Conservation (phyloP, 1,284 basidiomycete genomes). For the Cryptococcus hybrid region DNA sequence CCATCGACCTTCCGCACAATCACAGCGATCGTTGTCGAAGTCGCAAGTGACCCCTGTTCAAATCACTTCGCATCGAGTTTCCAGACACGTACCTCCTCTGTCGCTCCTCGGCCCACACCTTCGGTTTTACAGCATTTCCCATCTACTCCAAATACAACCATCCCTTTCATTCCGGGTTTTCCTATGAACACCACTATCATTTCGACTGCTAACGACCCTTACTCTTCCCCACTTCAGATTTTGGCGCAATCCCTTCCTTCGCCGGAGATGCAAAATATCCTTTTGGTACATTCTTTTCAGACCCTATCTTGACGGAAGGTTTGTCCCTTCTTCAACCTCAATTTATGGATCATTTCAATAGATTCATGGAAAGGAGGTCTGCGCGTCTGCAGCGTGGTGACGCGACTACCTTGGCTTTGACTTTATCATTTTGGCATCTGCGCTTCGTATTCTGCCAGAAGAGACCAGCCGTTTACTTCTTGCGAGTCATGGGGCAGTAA, state of each 20-base stretch:
- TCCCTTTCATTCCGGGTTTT: neutral
- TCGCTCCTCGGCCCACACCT: slow-evolving; percentile 1
- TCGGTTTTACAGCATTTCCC: slow-evolving; percentile 3
- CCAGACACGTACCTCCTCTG: neutral
- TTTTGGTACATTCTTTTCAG: slow-evolving; percentile 42
- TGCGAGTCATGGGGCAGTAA: slow-evolving; percentile 14
- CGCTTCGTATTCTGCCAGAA: slow-evolving; percentile 39
- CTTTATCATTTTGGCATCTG: slow-evolving; percentile 36
- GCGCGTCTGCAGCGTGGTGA: slow-evolving; percentile 32
- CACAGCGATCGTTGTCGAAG: neutral
- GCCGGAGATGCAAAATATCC: slow-evolving; percentile 33
- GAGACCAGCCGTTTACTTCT: slow-evolving; percentile 42
- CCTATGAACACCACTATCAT: neutral
- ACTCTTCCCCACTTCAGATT: slow-evolving; percentile 27
- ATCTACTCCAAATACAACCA: slow-evolving; percentile 10
- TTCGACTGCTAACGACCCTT: slow-evolving; percentile 24
- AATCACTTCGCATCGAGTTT: neutral
- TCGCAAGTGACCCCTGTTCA: neutral
- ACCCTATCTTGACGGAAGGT: slow-evolving; percentile 45
- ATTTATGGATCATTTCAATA: slow-evolving; percentile 34
- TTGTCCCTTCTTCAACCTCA: slow-evolving; percentile 42
- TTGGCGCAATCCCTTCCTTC: slow-evolving; percentile 38
- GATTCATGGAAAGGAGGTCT: slow-evolving; percentile 27
- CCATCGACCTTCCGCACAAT: neutral
- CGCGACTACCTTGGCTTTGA: slow-evolving; percentile 41